phyloP scores from a whole-genome alignment of 225 moss, liverwort and hornwort genomes.

The Sphagnum tenellum region DNA sequence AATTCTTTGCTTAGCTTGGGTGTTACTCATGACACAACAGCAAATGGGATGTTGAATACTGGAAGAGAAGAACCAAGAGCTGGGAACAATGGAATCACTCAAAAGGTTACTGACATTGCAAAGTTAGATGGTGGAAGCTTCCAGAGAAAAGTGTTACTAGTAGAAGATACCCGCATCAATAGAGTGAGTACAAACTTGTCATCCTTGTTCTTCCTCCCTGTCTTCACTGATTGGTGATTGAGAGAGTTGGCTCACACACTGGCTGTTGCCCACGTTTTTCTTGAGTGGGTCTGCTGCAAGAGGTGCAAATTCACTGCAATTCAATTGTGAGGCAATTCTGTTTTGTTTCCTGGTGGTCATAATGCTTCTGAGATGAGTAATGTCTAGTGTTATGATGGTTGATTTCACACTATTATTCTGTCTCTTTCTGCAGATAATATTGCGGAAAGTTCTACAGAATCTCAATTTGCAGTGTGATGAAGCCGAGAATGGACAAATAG shows the following conservation, averaged over 20 bases:
- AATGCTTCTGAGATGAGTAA: not conserved
- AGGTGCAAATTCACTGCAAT: too few relatives aligned
- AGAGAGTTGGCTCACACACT: too few relatives aligned
- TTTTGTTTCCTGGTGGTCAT: not conserved
- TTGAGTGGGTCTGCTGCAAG: too few relatives aligned
- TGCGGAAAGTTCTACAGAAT: conserved; percentile 60
- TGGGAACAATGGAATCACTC: conserved; percentile 3
- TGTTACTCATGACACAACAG: conserved; percentile 19
- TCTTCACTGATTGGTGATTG: too few relatives aligned
- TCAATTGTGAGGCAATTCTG: not conserved
- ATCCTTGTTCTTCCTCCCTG: too few relatives aligned
- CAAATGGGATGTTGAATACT: conserved; percentile 17
- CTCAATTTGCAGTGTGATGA: conserved; percentile 60
- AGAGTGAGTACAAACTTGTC: conserved; percentile 30
- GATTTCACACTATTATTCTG: not conserved
- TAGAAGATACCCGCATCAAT: conserved; percentile 71
- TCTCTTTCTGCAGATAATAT: conserved; percentile 38
- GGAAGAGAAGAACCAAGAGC: conserved; percentile 7
- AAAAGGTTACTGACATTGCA: conserved; percentile 4
- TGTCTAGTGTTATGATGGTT: not conserved
- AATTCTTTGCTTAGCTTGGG: conserved; percentile 34
- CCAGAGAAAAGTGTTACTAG: conserved; percentile 45
- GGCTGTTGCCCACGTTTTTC: too few relatives aligned
- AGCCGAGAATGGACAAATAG: conserved; percentile 70
- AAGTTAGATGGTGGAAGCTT: not conserved